phyloP scores from a whole-genome alignment of 2,329 filamentous ascomycete genomes.

The Endoconidiophora polonica region DNA sequence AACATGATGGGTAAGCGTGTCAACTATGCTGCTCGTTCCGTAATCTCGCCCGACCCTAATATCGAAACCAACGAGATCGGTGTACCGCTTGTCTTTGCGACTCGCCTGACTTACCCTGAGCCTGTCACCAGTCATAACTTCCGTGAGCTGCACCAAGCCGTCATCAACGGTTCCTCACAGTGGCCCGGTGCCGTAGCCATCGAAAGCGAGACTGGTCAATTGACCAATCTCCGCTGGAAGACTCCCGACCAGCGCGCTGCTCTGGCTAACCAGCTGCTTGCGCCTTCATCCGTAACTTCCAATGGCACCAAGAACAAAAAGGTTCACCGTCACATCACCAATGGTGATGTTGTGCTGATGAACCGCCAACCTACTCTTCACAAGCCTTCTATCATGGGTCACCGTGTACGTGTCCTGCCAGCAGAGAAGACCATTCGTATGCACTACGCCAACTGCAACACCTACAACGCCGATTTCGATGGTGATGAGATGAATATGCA shows the following conservation, averaged over 20 bases:
- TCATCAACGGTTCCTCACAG: conserved; percentile 82
- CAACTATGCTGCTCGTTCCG: conserved; percentile 91
- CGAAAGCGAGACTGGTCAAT: conserved; percentile 86
- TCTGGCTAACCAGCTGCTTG: conserved; percentile 81
- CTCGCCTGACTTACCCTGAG: conserved; percentile 89
- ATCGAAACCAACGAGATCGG: conserved; percentile 99
- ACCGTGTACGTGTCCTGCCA: conserved; percentile 77
- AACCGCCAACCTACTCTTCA: conserved; percentile 95
- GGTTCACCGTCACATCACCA: conserved; percentile 87
- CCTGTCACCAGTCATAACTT: conserved; percentile 97
- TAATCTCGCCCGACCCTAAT: conserved; percentile 95
- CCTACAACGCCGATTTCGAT: conserved; percentile 98
- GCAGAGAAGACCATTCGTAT: conserved; percentile 97
- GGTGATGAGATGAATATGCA: conserved; percentile 99
- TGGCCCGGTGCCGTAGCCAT: conserved; percentile 92
- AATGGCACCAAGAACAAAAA: conserved; percentile 81
- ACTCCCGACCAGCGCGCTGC: conserved; percentile 75
- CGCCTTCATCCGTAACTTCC: conserved; percentile 58
- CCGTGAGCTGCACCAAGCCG: conserved; percentile 84
- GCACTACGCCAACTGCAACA: conserved; percentile 99
- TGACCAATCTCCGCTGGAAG: conserved; percentile 76
- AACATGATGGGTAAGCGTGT: conserved; percentile 99
- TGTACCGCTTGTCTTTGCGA: conserved; percentile 93
- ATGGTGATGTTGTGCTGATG: conserved; percentile 95
- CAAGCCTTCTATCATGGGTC: conserved; percentile 98